Evolutionary conservation across 129 eudicot genomes (phyloP), one percentile per base, ranked within the genome.

Genomic region (Centrapalus pauciflorus): DNA sequence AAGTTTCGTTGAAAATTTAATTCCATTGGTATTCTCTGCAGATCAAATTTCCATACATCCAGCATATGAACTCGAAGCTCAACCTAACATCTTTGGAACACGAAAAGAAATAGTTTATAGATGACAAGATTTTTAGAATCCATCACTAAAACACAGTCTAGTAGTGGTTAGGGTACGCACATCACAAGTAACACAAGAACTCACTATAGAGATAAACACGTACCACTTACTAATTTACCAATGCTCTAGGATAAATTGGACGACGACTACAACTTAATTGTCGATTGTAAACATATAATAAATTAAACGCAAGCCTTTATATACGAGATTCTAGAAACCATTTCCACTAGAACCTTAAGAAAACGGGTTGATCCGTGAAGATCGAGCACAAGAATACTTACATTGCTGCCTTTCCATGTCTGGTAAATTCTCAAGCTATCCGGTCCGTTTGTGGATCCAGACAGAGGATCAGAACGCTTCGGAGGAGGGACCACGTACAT

Each of bases 401-500:
- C 98, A 82, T 92, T 92, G 80, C 89, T 92, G 71, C 98, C 96
- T 79, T 89, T 85, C 96, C 96, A 89, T 40, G 84, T 57, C 85
- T 85, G 90, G 70, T 85, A 89, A 78, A 83, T 67, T 79, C 85
- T 75, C 63, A 89, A 70, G 63, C 51, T 75, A 33, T 83, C 96
- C 59, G 84, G 70, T 24, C 77, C 84, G 74, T 55, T 38, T 5
- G 72, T 57, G 71, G 92, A 85, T 66, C 90, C 96, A 54, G 87
- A 67, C 59, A 85, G 51, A 48, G 82, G 80, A 85, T 88, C 96
- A 6, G 91, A 71, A 32, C 77, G 77, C 74, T 89, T 89, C 5
- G 96, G 90, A 25, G 96, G 96, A 61, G 96, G 96, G 69, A 83
- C 96, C 75, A 85, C 96, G 61, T 89, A 89, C 96, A 89, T 89